Evolutionary conservation across 1,139 yeast genomes (phyloP).

Genomic region (Pichia terricola): DNA sequence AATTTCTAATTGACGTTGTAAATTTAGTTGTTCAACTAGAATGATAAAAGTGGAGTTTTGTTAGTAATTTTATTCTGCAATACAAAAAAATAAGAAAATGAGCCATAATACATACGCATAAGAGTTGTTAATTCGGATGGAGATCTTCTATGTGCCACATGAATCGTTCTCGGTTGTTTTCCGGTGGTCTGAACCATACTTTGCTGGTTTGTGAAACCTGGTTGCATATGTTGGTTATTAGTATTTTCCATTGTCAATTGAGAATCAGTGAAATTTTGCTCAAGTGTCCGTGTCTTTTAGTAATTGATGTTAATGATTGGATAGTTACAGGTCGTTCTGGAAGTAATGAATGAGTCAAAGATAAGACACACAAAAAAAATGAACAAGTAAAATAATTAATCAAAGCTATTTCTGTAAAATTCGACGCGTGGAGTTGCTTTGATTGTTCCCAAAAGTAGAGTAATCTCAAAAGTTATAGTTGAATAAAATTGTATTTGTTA

Average conservation of each 20-base stretch:
- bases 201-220: slow-evolving; percentile 7
- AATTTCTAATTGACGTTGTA: slow-evolving; percentile 85
- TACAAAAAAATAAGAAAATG: too few species aligned
- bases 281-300: neutral
- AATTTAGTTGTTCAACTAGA: slow-evolving; percentile 72
- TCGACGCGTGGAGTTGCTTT: too few species aligned
- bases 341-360: too few species aligned
- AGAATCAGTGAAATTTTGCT: too few species aligned
- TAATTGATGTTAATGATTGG: neutral
- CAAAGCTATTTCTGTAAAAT: too few species aligned
- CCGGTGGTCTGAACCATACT: slow-evolving; percentile 21
- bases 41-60: neutral
- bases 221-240: neutral
- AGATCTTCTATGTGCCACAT: slow-evolving; percentile 89
- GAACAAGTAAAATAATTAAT: too few species aligned
- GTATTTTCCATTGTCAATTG: neutral
- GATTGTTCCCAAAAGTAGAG: too few species aligned
- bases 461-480: too few species aligned
- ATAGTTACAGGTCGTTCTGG: neutral
- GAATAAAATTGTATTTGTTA: too few species aligned
- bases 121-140: slow-evolving; percentile 91
- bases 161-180: slow-evolving; percentile 43
- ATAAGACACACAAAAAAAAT: too few species aligned
- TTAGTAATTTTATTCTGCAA: too few species aligned
- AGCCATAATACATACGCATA: slow-evolving; percentile 45